These are phyloP conservation scores for Elsinoe necatrix DNA, from an alignment of 2,329 filamentous ascomycete species.

Conservation along the genomic window DNA sequence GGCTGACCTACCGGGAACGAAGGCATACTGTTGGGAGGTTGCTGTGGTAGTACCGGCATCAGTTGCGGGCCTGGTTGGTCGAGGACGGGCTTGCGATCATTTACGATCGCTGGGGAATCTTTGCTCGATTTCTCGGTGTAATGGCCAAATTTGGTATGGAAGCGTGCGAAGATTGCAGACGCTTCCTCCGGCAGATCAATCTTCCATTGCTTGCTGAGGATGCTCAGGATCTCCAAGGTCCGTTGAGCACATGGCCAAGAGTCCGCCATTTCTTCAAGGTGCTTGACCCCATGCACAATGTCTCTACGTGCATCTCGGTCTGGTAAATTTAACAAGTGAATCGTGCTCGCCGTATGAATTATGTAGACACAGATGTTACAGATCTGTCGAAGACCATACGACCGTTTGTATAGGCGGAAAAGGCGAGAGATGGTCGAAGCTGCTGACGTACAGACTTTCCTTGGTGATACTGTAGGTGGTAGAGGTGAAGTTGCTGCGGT, in stretches of 20 bases:
- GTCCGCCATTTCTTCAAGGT: constrained; percentile 91
- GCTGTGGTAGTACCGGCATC: constrained; percentile 8
- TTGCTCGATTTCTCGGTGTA: constrained; percentile 39
- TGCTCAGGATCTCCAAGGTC: constrained; percentile 74
- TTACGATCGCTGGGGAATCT: constrained; percentile 23
- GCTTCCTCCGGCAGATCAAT: constrained; percentile 82
- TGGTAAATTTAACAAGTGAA: constrained; percentile 85
- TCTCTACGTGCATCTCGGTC: constrained; percentile 86
- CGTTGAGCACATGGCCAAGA: constrained; percentile 86
- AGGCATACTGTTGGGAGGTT: not conserved
- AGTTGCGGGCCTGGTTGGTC: not conserved
- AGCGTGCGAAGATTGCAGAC: constrained; percentile 61
- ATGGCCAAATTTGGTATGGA: constrained; percentile 70
- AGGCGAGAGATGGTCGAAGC: constrained; percentile 85
- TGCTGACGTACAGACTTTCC: constrained; percentile 83
- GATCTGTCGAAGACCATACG: constrained; percentile 83
- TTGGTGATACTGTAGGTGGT: constrained; percentile 77
- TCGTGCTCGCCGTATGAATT: constrained; percentile 85
- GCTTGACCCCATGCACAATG: constrained; percentile 81
- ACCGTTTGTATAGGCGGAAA: constrained; percentile 88
- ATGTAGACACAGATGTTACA: constrained; percentile 97
- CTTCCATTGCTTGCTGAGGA: constrained; percentile 81
- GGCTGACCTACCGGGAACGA: not conserved
- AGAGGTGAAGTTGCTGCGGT: constrained; percentile 71
- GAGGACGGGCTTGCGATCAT: not conserved